These are phyloP conservation scores for Pythium monospermum DNA, from an alignment of 352 stramenopile genomes.

Conservation along the genomic window DNA sequence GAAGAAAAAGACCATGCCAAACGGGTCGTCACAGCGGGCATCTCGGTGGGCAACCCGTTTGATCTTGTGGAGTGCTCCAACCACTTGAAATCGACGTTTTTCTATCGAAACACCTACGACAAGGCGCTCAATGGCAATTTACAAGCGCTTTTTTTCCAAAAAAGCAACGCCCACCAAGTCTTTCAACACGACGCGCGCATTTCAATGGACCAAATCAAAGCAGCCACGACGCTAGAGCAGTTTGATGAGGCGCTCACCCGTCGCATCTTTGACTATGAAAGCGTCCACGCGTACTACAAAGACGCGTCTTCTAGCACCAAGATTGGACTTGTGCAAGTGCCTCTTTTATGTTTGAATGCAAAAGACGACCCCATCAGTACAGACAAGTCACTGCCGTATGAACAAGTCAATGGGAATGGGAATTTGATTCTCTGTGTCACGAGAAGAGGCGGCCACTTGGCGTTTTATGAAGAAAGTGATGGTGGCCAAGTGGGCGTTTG, in stretches of 20 bases:
- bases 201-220: conserved; percentile 36
- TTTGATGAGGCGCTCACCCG: conserved; percentile 66
- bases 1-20: conserved; percentile 32
- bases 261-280: conserved; percentile 50
- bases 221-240: conserved; percentile 35
- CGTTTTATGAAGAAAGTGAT: conserved; percentile 50
- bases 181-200: conserved; percentile 41
- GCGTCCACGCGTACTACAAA: conserved; percentile 50
- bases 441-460: conserved; percentile 58
- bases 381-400: conserved; percentile 25
- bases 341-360: conserved; percentile 61
- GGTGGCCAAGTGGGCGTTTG: conserved; percentile 25
- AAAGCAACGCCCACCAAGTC: conserved; percentile 58
- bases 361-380: conserved; percentile 61
- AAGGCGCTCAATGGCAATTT: conserved; percentile 40
- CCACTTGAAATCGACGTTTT: conserved; percentile 37
- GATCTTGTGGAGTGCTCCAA: conserved; percentile 42
- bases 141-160: conserved; percentile 49
- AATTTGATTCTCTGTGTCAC: conserved; percentile 67
- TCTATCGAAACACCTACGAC: conserved; percentile 61
- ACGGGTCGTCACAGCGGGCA: conserved; percentile 32
- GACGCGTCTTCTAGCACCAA: conserved; percentile 42
- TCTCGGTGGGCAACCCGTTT: conserved; percentile 71
- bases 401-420: conserved; percentile 35
- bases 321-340: conserved; percentile 34